Conservation (phyloP, 768 basidiomycete species). For the Dacryopinax primogenitus region DNA sequence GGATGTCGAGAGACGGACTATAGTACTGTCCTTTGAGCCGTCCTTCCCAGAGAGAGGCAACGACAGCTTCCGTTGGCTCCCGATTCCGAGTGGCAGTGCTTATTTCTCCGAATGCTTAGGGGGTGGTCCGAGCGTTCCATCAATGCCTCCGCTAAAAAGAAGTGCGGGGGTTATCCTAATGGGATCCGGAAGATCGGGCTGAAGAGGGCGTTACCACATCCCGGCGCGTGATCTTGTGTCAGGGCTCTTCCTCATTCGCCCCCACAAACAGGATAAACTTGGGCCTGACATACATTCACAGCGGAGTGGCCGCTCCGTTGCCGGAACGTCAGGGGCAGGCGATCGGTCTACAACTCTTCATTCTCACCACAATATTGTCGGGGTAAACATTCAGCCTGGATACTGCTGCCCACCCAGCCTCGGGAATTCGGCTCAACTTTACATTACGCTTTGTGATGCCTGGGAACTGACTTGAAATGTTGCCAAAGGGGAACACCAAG, state of each 20-base stretch:
- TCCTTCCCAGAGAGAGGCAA: not conserved
- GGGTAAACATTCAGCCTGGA: not conserved
- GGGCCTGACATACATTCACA: no score
- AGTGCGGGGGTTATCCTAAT: not conserved
- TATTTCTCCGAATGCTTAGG: not conserved
- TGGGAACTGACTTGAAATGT: not conserved
- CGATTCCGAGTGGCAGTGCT: constrained; percentile 2
- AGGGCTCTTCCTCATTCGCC: no score
- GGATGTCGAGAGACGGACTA: not conserved
- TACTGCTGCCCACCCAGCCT: not conserved
- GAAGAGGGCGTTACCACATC: no score
- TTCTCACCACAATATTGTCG: not conserved
- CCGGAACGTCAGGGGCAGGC: no score
- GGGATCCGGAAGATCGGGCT: not conserved
- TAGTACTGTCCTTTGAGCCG: not conserved
- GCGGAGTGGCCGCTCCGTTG: no score
- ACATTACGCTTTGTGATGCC: not conserved
- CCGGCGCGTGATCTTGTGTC: no score
- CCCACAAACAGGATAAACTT: no score
- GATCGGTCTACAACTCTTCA: no score
- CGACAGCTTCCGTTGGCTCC: not conserved
- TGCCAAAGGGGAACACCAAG: not conserved
- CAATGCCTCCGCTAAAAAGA: not conserved
- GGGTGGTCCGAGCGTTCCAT: not conserved
- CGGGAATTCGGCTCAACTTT: not conserved